Conservation (phyloP, 1,284 basidiomycete genomes). For the Heterobasidion parviporum region DNA sequence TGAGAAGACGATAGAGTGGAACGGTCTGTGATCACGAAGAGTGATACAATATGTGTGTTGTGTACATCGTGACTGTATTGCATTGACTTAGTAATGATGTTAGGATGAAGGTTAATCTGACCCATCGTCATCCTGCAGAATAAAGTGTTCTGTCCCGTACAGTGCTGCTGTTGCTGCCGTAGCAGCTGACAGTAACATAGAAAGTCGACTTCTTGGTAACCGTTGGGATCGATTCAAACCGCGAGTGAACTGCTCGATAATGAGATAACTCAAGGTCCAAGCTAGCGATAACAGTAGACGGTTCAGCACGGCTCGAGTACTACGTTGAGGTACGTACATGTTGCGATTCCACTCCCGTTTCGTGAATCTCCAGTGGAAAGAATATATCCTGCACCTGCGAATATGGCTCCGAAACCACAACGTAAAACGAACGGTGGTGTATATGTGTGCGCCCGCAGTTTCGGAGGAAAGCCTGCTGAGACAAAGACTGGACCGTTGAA, state of each 20-base stretch:
- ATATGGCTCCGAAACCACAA: conserved; percentile 35
- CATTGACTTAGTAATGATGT: not conserved
- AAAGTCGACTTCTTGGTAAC: conserved; percentile 23
- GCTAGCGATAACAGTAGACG: conserved; percentile 18
- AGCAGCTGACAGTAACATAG: conserved; percentile 26
- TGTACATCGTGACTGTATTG: not conserved
- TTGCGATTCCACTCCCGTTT: conserved; percentile 38
- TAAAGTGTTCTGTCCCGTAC: conserved; percentile 36
- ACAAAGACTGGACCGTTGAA: conserved; percentile 22
- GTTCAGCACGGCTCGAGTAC: not conserved
- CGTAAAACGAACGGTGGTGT: conserved; percentile 34
- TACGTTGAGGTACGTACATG: conserved; percentile 20
- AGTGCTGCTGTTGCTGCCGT: conserved; percentile 25
- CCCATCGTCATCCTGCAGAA: conserved; percentile 5
- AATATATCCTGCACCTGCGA: conserved; percentile 36
- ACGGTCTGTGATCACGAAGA: conserved; percentile 26
- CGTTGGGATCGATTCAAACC: conserved; percentile 23
- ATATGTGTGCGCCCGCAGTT: conserved; percentile 15
- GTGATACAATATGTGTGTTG: not conserved
- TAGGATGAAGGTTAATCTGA: not conserved
- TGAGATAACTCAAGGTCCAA: conserved; percentile 39
- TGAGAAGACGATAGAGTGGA: conserved; percentile 35
- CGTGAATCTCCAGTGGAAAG: conserved; percentile 29
- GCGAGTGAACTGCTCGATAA: conserved; percentile 23
- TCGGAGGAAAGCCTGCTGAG: conserved; percentile 28